These are phyloP conservation scores for Termitomyces titanicus DNA, from an alignment of 768 basidiomycete species.

Conservation along the genomic window DNA sequence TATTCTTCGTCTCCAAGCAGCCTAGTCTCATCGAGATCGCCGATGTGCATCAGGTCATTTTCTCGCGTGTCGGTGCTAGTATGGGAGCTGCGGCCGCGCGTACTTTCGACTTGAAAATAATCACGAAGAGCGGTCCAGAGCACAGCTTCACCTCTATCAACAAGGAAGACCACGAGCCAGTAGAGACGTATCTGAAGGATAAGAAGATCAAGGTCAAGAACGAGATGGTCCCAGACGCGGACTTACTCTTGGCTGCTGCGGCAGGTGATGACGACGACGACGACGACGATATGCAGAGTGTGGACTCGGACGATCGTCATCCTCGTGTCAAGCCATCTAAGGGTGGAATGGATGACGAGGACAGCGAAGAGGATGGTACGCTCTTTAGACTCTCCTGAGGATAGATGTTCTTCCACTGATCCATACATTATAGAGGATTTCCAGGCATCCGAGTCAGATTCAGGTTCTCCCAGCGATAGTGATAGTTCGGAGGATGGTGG, in stretches of 20 bases:
- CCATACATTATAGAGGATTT: conserved; percentile 69
- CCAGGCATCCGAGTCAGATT: conserved; percentile 78
- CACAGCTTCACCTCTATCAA: conserved; percentile 90
- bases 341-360: conserved; percentile 64
- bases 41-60: conserved; percentile 86
- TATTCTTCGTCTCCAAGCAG: conserved; percentile 97
- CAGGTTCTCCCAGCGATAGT: conserved; percentile 79
- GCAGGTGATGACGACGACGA: conserved; percentile 72
- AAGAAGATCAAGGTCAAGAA: conserved; percentile 95
- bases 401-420: conserved; percentile 3
- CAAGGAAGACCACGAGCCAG: conserved; percentile 90
- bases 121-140: conserved; percentile 80
- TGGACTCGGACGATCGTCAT: conserved; percentile 66
- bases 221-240: conserved; percentile 89
- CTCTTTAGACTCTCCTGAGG: not conserved
- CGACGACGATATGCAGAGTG: conserved; percentile 81
- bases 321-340: conserved; percentile 46
- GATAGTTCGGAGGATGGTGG: conserved; percentile 69
- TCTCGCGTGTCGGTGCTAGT: conserved; percentile 89
- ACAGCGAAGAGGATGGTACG: conserved; percentile 72
- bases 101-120: conserved; percentile 91
- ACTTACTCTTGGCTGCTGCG: conserved; percentile 64
- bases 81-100: conserved; percentile 80
- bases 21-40: conserved; percentile 87
- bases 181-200: conserved; percentile 80